Conservation (phyloP, 1,139 yeast genomes). For the Yamadazyma taylorii region DNA sequence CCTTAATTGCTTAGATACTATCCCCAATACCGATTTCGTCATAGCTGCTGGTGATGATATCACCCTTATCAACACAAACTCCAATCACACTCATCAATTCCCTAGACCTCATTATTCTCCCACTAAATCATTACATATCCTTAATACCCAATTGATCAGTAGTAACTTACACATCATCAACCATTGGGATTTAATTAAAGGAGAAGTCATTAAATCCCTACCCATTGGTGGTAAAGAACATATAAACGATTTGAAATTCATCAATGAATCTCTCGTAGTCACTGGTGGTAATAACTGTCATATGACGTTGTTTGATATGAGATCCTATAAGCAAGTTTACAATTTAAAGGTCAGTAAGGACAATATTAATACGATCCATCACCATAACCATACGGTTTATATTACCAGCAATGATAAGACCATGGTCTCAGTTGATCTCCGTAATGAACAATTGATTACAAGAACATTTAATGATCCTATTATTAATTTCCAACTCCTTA, state of each 20-base stretch:
- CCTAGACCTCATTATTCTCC: constrained; percentile 7
- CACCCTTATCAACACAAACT: constrained; percentile 12
- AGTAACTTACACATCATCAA: constrained; percentile 95
- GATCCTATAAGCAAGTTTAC: constrained; percentile 12
- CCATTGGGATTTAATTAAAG: constrained; percentile 26
- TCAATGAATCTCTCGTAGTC: constrained; percentile 19
- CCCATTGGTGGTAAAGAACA: constrained; percentile 13
- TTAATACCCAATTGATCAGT: constrained; percentile 71
- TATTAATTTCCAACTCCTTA: constrained; percentile 10
- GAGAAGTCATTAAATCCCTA: background rate
- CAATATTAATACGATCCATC: constrained; percentile 27
- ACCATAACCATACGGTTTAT: constrained; percentile 10
- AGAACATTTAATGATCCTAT: constrained; percentile 15
- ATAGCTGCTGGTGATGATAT: constrained; percentile 19
- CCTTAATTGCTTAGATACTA: constrained; percentile 1
- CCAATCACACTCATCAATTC: constrained; percentile 7
- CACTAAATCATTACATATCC: constrained; percentile 7
- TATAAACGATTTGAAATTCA: constrained; percentile 12
- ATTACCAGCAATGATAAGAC: constrained; percentile 32
- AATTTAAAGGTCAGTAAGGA: constrained; percentile 26
- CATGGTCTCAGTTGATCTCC: constrained; percentile 28
- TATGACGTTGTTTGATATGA: constrained; percentile 16
- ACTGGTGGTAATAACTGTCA: constrained; percentile 25
- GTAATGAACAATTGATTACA: constrained; percentile 19
- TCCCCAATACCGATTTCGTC: constrained; percentile 8